Base-by-base conservation (phyloP, 768 basidiomycete genomes). In the Multifurca ochricompacta region DNA sequence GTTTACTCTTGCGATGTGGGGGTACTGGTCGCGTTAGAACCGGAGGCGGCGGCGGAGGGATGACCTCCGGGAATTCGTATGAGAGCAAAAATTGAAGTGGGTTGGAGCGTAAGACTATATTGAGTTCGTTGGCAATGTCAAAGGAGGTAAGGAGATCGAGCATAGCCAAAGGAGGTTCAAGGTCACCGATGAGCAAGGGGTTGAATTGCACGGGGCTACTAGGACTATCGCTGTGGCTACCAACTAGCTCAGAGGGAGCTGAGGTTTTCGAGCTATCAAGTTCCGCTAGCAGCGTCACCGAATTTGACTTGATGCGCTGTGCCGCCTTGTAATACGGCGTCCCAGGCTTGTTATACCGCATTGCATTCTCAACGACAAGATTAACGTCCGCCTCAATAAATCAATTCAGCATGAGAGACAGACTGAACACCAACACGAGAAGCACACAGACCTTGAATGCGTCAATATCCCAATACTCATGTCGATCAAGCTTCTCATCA, bases 341-440 rank as follows among this genome's bases (percentile, higher is more conserved):
- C n/a, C 82, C 85, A 0, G 79, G 70, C 58, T 81, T 79, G 67
- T 99, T 97, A 69, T 97, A 99, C 6, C 80, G 67, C 40, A 89
- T 77, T 2, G 94, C 94, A 62, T 98, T 99, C 52, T 81, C 74
- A 25, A 91, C 68, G 14, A 98, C 91, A 14, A 98, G 79, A 31
- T 79, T 69, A n/a, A 93, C 71, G 65, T 99, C 95, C 47, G 78
- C 73, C 90, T 92, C 50, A 4, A 32, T 58, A 56, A n/a, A 32
- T 32, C 9, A 16, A n/a, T n/a, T 51, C 14, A 44, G 18, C 13
- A 25, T 46, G 10, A 44, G 3, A 10, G 39, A 11, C 8, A 6
- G 25, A 51, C 25, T 28, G 14, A 37, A 18, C 30, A 34, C 25
- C n/a, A n/a, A n/a, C n/a, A n/a, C n/a, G n/a, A 16, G 3, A 45